Conservation (phyloP, 164 flowering plant genomes). For the Pachysandra terminalis region DNA sequence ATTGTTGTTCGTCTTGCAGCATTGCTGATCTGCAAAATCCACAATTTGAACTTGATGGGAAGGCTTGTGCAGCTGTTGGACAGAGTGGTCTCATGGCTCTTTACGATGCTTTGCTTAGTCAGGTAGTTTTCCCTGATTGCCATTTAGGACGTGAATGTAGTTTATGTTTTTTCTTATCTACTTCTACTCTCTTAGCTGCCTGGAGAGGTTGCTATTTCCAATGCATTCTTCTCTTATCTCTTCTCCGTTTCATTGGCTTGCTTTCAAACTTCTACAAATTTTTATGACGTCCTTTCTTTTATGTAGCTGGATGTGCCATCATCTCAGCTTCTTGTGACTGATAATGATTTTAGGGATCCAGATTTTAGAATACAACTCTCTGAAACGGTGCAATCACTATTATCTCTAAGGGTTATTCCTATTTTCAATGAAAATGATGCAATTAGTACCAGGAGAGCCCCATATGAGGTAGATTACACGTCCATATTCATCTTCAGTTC, state of each 20-base stretch:
- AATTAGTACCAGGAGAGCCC: conserved; percentile 88
- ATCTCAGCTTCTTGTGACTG: conserved; percentile 94
- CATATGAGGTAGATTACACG: conserved; percentile 67
- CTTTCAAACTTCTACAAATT: not conserved
- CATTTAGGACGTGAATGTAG: no score
- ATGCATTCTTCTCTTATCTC: not conserved
- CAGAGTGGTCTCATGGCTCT: conserved; percentile 94
- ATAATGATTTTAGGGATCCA: conserved; percentile 76
- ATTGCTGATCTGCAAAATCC: conserved; percentile 98
- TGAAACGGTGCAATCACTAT: conserved; percentile 67
- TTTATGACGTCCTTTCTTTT: not conserved
- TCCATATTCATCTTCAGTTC: conserved; percentile 4
- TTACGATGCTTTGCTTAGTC: conserved; percentile 84
- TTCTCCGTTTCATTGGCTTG: not conserved
- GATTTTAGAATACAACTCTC: conserved; percentile 70
- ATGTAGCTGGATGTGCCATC: conserved; percentile 88
- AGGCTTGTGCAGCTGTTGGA: conserved; percentile 99
- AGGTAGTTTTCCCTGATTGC: conserved; percentile 37
- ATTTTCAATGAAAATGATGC: conserved; percentile 98
- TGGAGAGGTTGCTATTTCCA: not conserved
- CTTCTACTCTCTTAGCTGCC: not conserved
- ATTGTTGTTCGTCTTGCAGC: conserved; percentile 33
- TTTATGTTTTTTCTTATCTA: not conserved
- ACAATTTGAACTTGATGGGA: conserved; percentile 91
- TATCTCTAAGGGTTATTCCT: conserved; percentile 73